Conservation (phyloP, 441 rosid species). For the Brassica balearica region DNA sequence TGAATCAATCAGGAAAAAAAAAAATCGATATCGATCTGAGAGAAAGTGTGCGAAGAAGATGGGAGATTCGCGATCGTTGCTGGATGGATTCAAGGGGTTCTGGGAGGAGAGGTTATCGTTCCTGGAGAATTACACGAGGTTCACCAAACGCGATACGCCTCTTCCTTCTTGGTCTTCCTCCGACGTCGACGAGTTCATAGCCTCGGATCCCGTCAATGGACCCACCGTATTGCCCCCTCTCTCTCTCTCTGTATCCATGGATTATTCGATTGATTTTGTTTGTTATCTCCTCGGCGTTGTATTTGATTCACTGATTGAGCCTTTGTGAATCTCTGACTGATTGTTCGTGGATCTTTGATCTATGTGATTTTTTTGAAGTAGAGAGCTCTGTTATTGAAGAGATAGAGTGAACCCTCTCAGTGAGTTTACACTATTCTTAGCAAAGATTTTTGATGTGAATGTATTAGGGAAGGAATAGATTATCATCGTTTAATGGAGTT, state of each 20-base stretch:
- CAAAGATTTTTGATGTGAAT: too few relatives aligned
- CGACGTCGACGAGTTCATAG: constrained; percentile 83
- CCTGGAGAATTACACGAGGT: constrained; percentile 62
- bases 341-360: too few relatives aligned
- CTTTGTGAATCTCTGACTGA: too few relatives aligned
- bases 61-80: constrained; percentile 54
- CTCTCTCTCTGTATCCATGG: not conserved
- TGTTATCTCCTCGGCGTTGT: too few relatives aligned
- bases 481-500: not conserved
- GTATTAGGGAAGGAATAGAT: not conserved
- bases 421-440: too few relatives aligned
- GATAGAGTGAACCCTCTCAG: too few relatives aligned
- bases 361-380: too few relatives aligned
- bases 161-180: constrained; percentile 85
- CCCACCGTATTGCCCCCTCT: constrained; percentile 58
- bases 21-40: not conserved
- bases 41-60: not conserved
- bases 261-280: not conserved
- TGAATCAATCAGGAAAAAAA: not conserved
- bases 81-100: constrained; percentile 55
- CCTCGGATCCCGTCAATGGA: constrained; percentile 86
- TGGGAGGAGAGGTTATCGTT: constrained; percentile 68
- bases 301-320: too few relatives aligned
- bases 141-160: constrained; percentile 61
- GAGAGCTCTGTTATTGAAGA: too few relatives aligned